These are phyloP conservation scores for Abrus precatorius DNA, from an alignment of 306 rosid species.

Conservation along the genomic window DNA sequence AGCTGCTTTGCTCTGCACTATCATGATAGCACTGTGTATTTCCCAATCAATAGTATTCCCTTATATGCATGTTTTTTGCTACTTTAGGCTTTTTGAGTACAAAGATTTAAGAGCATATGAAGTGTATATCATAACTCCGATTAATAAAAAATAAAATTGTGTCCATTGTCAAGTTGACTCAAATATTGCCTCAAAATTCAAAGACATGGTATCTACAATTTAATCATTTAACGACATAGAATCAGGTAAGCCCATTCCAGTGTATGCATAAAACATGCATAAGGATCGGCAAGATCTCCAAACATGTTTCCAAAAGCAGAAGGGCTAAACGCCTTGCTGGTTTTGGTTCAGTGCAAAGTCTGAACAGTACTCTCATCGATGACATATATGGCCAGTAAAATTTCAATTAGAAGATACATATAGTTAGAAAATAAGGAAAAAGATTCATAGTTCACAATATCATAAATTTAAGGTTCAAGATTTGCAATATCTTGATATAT, in stretches of 20 bases:
- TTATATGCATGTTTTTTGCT: not conserved
- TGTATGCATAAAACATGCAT: not conserved
- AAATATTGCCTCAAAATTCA: not conserved
- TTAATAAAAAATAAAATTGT: not conserved
- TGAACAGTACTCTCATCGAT: not conserved
- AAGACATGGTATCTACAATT: not conserved
- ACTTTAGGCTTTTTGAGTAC: not conserved
- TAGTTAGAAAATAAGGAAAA: not conserved
- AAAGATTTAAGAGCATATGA: not conserved
- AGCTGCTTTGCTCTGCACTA: too few relatives aligned
- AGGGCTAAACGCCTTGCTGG: not conserved
- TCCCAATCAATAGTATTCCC: not conserved
- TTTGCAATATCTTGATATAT: not conserved
- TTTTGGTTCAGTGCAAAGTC: not conserved
- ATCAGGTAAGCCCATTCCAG: not conserved
- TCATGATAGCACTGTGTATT: not conserved
- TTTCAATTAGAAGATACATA: not conserved
- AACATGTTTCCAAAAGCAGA: not conserved
- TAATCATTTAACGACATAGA: not conserved
- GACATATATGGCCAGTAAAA: not conserved
- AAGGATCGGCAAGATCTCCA: not conserved
- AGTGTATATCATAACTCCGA: not conserved
- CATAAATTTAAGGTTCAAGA: not conserved
- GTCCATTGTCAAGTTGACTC: not conserved
- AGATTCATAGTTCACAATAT: not conserved